These are phyloP conservation scores for Thraustochytrium sp. DNA, from an alignment of 352 stramenopile genomes.

Conservation along the genomic window DNA sequence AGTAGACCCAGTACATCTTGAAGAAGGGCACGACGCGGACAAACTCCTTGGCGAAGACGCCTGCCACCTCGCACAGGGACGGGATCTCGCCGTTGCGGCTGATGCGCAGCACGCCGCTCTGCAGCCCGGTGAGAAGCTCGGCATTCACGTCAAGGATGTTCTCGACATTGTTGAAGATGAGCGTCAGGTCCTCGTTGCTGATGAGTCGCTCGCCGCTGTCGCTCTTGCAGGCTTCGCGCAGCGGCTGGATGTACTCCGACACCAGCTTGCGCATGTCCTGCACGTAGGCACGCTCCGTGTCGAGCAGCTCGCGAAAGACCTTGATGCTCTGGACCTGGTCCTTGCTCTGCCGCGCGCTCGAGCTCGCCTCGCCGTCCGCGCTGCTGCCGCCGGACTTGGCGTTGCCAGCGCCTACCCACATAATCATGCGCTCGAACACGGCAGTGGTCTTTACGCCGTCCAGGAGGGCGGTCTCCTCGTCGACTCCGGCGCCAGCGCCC, in stretches of 20 bases:
- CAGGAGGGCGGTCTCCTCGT: neutral
- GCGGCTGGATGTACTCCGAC: slow-evolving; percentile 26
- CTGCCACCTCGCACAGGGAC: slow-evolving; percentile 13
- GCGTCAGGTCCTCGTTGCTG: slow-evolving; percentile 11
- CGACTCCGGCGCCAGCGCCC: neutral
- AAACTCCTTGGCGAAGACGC: slow-evolving; percentile 46
- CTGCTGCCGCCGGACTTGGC: neutral
- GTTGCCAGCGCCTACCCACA: neutral
- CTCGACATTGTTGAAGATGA: slow-evolving; percentile 48
- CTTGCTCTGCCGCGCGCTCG: slow-evolving; percentile 25
- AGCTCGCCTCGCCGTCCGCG: neutral
- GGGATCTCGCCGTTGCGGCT: slow-evolving; percentile 37
- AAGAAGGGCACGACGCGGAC: slow-evolving; percentile 44
- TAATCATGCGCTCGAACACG: slow-evolving; percentile 41
- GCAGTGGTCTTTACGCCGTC: slow-evolving; percentile 28
- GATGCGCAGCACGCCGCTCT: slow-evolving; percentile 20
- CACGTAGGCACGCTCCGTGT: slow-evolving; percentile 45
- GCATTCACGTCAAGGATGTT: slow-evolving; percentile 43
- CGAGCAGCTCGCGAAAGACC: slow-evolving; percentile 45
- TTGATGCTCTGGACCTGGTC: slow-evolving; percentile 44
- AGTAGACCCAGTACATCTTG: slow-evolving; percentile 49
- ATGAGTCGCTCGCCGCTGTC: slow-evolving; percentile 29
- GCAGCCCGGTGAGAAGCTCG: slow-evolving; percentile 33
- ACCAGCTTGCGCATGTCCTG: slow-evolving; percentile 44
- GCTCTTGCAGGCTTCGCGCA: slow-evolving; percentile 11